phyloP scores from a whole-genome alignment of 208 protist species.

The Acanthamoeba sp. region DNA sequence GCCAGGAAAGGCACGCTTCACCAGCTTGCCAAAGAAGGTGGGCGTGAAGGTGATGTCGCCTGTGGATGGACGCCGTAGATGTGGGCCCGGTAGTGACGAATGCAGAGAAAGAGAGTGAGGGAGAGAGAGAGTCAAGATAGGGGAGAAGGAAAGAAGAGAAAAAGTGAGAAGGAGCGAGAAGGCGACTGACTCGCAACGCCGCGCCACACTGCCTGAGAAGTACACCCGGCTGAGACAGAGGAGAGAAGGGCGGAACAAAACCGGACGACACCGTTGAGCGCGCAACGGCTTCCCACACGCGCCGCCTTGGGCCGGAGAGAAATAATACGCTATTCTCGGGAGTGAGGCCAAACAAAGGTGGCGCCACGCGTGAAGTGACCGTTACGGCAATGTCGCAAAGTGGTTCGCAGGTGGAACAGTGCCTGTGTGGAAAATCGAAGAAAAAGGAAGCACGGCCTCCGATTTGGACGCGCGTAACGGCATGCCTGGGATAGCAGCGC shows the following conservation, averaged over 20 bases:
- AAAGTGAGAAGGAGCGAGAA: not conserved
- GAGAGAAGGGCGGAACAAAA: not conserved
- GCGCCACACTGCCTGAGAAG: not conserved
- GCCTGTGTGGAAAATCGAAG: not conserved
- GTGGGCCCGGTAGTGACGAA: not conserved
- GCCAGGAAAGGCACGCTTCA: not conserved
- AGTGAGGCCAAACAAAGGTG: not conserved
- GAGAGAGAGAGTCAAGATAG: not conserved
- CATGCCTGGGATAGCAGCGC: too few species aligned
- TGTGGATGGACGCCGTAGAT: not conserved
- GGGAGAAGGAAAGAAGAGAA: not conserved
- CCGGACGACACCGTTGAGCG: not conserved
- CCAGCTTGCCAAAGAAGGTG: slow-evolving; percentile 22
- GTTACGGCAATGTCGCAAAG: not conserved
- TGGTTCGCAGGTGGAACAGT: not conserved
- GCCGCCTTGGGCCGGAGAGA: not conserved
- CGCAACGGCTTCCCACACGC: not conserved
- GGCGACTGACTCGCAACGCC: too few species aligned
- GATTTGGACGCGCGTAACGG: too few species aligned
- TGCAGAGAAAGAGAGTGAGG: not conserved
- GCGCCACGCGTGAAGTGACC: not conserved
- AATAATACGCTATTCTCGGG: not conserved
- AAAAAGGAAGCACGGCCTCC: not conserved
- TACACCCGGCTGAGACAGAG: not conserved
- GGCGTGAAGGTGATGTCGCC: not conserved